Evolutionary conservation across 176 grass and related monocot genomes (phyloP).

Genomic region (Hordeum marinum): DNA sequence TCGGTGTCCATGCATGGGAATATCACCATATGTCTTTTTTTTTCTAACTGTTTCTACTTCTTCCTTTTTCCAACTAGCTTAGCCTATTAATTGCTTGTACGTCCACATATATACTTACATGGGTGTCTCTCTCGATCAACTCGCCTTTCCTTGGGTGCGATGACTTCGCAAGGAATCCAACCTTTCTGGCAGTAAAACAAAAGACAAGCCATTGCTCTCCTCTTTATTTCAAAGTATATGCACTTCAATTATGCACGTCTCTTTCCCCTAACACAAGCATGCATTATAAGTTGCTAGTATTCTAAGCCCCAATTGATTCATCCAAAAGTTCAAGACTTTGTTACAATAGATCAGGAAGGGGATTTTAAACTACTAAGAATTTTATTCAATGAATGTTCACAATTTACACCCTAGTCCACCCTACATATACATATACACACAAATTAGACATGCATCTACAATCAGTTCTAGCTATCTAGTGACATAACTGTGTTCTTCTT

Average conservation of each 20-base stretch:
- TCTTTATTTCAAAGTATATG: not conserved
- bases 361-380: not conserved
- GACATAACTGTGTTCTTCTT: not conserved
- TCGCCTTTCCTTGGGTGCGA: not conserved
- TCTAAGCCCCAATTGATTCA: not conserved
- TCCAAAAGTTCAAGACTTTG: not conserved
- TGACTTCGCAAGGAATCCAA: not conserved
- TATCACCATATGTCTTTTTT: not conserved
- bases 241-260: not conserved
- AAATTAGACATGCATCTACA: constrained; percentile 3
- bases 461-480: constrained; percentile 10
- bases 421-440: not conserved
- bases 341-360: not conserved
- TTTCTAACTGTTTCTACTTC: not conserved
- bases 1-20: not conserved
- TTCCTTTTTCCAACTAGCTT: not conserved
- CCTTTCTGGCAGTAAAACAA: not conserved
- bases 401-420: not conserved
- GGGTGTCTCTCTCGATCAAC: not conserved
- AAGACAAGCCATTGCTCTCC: not conserved
- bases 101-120: not conserved
- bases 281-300: not conserved
- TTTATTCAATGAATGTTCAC: constrained; percentile 6
- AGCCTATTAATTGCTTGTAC: too few species aligned
- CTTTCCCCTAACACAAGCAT: not conserved